A percentile compares a stretch with the other conserved stretches of the same genome.
These are phyloP conservation scores for Aspergillus phoenicis DNA, from an alignment of 2,329 filamentous ascomycete genomes.

Conservation along the genomic window DNA sequence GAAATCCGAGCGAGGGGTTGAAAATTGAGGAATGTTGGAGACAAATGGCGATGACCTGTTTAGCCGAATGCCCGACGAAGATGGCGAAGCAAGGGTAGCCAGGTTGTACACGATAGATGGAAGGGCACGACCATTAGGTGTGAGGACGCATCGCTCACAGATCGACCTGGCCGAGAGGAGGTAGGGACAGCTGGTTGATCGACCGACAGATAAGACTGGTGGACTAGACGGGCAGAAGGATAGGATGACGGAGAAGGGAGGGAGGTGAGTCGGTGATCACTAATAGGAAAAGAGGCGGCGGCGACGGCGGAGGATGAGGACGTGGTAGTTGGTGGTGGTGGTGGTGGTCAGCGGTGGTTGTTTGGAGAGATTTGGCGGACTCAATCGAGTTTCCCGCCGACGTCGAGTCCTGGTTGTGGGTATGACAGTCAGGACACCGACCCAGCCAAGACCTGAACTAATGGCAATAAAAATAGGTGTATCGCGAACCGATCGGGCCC, in stretches of 20 bases:
- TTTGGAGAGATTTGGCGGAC: constrained; percentile 19
- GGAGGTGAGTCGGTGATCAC: constrained; percentile 1
- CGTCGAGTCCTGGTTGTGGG: constrained; percentile 23
- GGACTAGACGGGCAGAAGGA: constrained; percentile 19
- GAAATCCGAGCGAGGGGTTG: constrained; percentile 17
- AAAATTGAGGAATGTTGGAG: constrained; percentile 21
- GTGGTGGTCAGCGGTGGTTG: constrained; percentile 2
- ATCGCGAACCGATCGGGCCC: constrained; percentile 12
- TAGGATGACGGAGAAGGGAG: constrained; percentile 7
- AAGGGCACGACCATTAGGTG: constrained; percentile 25
- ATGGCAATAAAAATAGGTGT: constrained; percentile 17
- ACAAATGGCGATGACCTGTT: constrained; percentile 20
- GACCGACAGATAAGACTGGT: constrained; percentile 18
- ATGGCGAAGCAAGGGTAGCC: constrained; percentile 29
- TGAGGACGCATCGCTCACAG: constrained; percentile 24
- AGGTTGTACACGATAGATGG: constrained; percentile 23
- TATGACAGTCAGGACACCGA: constrained; percentile 23
- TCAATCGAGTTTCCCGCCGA: constrained; percentile 20
- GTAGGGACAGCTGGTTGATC: constrained; percentile 3
- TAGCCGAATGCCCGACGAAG: constrained; percentile 24
- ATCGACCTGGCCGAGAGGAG: constrained; percentile 7
- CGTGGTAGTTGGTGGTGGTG: background rate
- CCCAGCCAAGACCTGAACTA: constrained; percentile 24
- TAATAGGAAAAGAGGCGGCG: background rate
- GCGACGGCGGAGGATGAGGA: background rate